Evolutionary conservation across 2,329 filamentous ascomycete species (phyloP).

Genomic region (Scytalidium sp.): DNA sequence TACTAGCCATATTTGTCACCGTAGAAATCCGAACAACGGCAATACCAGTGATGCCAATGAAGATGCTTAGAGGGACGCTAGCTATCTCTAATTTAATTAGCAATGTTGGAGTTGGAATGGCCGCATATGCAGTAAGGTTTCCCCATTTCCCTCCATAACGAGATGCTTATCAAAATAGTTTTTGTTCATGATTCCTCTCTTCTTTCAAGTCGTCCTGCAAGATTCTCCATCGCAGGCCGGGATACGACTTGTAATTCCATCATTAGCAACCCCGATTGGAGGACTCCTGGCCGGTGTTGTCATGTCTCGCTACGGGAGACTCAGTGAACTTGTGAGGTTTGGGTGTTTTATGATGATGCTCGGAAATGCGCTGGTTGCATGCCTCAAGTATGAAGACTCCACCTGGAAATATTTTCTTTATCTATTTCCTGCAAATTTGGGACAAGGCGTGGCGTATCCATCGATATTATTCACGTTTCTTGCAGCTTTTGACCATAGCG

Average conservation of each 20-base stretch:
- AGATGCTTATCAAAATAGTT: conserved; percentile 37
- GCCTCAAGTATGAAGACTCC: conserved; percentile 46
- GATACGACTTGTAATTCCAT: conserved; percentile 60
- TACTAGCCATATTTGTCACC: conserved; percentile 42
- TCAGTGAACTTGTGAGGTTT: conserved; percentile 48
- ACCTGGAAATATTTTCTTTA: conserved; percentile 54
- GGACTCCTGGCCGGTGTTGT: conserved; percentile 54
- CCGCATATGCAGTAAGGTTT: conserved; percentile 56
- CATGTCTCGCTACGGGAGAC: conserved; percentile 53
- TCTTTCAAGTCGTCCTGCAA: conserved; percentile 64
- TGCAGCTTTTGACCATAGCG: conserved; percentile 58
- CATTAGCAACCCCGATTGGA: conserved; percentile 55
- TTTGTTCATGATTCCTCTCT: conserved; percentile 67
- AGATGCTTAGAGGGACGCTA: conserved; percentile 53
- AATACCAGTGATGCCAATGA: conserved; percentile 51
- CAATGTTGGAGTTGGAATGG: conserved; percentile 59
- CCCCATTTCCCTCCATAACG: background rate
- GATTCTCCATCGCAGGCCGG: conserved; percentile 64
- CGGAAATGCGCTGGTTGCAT: conserved; percentile 50
- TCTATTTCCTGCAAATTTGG: conserved; percentile 56
- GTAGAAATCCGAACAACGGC: conserved; percentile 48
- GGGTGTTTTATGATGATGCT: conserved; percentile 50
- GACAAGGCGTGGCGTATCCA: conserved; percentile 58
- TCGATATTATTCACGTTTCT: conserved; percentile 58
- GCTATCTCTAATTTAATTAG: conserved; percentile 53